phyloP scores from a whole-genome alignment of 495 filamentous ascomycete genomes.

The Aspergillus hancockii region DNA sequence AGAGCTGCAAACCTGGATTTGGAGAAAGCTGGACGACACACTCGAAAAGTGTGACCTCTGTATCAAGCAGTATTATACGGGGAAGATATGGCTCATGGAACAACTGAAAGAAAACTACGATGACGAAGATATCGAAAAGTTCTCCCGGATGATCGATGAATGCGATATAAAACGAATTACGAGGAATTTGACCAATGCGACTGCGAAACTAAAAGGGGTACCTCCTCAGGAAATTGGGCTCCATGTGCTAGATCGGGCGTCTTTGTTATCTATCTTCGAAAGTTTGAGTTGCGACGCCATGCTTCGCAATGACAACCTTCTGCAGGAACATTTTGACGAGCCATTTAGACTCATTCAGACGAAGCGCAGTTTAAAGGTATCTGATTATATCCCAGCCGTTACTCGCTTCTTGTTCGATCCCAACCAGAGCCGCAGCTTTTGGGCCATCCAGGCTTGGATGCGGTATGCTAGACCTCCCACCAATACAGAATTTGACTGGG shows the following conservation, averaged over 20 bases:
- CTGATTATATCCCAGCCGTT: constrained; percentile 73
- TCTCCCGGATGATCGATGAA: constrained; percentile 56
- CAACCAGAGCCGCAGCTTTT: constrained; percentile 57
- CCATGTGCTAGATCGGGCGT: constrained; percentile 47
- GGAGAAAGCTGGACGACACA: constrained; percentile 49
- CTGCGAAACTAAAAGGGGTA: constrained; percentile 46
- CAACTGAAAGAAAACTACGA: constrained; percentile 62
- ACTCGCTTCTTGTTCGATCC: constrained; percentile 76
- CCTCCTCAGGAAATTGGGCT: constrained; percentile 50
- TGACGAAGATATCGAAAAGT: constrained; percentile 59
- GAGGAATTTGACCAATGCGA: constrained; percentile 52
- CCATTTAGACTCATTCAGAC: constrained; percentile 77
- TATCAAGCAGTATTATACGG: constrained; percentile 76
- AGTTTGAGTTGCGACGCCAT: constrained; percentile 63
- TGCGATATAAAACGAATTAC: constrained; percentile 65
- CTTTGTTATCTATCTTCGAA: constrained; percentile 63
- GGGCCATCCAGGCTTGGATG: constrained; percentile 69
- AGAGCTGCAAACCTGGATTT: constrained; percentile 59
- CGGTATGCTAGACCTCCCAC: constrained; percentile 59
- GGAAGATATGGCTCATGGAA: constrained; percentile 62
- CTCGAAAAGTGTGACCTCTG: constrained; percentile 77
- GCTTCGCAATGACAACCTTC: constrained; percentile 51
- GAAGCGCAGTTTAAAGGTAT: constrained; percentile 68
- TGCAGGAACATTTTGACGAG: constrained; percentile 65
- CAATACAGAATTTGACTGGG: constrained; percentile 77